Evolutionary conservation across 2,329 filamentous ascomycete species (phyloP).

Genomic region (Aspergillus spinulosporus): DNA sequence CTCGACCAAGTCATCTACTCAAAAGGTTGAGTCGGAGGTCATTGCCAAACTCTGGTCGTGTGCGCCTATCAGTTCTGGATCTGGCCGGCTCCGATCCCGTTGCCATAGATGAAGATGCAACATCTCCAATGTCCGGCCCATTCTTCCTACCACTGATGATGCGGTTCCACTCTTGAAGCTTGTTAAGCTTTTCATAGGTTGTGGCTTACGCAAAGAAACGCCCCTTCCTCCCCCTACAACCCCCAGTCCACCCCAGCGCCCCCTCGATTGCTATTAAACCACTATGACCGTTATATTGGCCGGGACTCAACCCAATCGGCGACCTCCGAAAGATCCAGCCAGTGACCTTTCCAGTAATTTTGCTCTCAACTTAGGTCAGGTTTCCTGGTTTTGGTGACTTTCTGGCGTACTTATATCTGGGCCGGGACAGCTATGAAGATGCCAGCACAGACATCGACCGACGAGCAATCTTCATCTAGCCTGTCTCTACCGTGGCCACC

Average conservation of each 20-base stretch:
- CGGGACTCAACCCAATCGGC: neutral
- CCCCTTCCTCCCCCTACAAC: no score
- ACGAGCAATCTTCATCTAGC: neutral
- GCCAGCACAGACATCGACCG: no score
- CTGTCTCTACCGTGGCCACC: neutral
- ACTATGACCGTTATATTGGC: neutral
- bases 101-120: neutral
- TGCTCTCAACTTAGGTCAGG: no score
- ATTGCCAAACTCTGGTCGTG: neutral
- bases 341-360: neutral
- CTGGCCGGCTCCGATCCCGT: neutral
- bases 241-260: neutral
- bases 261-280: neutral
- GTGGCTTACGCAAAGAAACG: neutral
- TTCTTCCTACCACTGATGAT: neutral
- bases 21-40: neutral
- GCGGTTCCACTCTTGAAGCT: neutral
- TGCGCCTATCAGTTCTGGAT: neutral
- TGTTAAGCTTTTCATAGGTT: neutral
- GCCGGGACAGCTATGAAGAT: no score
- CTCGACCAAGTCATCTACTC: neutral
- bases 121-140: neutral
- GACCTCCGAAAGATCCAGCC: neutral
- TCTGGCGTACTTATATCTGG: neutral
- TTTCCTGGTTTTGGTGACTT: neutral